Conservation (phyloP, 441 rosid species). For the Populus tomentosa region DNA sequence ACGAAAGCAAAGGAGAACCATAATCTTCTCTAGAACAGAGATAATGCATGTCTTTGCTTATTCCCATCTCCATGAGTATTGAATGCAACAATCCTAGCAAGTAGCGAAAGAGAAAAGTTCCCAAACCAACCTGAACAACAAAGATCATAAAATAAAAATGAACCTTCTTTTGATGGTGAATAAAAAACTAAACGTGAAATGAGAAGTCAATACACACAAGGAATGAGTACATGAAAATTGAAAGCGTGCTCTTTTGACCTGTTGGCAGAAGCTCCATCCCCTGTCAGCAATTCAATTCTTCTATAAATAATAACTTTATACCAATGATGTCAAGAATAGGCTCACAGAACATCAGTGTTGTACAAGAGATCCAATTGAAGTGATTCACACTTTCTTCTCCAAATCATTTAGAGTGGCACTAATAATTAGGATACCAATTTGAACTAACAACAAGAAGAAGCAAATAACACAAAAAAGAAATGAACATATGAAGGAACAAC, state of each 20-base stretch:
- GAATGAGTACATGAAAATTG: slow-evolving; percentile 77
- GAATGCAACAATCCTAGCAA: slow-evolving; percentile 55
- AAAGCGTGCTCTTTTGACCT: slow-evolving; percentile 70
- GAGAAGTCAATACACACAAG: slow-evolving; percentile 44
- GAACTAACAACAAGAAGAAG: neutral
- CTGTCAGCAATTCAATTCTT: slow-evolving; percentile 31
- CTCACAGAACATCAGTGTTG: neutral
- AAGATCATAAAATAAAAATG: neutral
- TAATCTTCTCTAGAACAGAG: neutral
- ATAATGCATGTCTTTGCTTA: slow-evolving; percentile 85
- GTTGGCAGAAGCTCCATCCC: slow-evolving; percentile 92
- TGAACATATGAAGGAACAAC: neutral
- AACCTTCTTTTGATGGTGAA: neutral
- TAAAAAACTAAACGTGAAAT: neutral
- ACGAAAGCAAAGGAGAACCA: neutral
- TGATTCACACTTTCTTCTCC: neutral
- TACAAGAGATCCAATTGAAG: neutral
- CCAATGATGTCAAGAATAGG: neutral
- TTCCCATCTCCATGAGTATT: slow-evolving; percentile 67
- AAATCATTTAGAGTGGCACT: neutral
- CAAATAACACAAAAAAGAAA: neutral
- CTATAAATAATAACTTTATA: neutral
- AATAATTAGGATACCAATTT: neutral
- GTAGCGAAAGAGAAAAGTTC: slow-evolving; percentile 73
- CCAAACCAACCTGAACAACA: slow-evolving; percentile 66